These are phyloP conservation scores for Colletotrichum phormii DNA, from an alignment of 2,329 filamentous ascomycete species.

Conservation along the genomic window DNA sequence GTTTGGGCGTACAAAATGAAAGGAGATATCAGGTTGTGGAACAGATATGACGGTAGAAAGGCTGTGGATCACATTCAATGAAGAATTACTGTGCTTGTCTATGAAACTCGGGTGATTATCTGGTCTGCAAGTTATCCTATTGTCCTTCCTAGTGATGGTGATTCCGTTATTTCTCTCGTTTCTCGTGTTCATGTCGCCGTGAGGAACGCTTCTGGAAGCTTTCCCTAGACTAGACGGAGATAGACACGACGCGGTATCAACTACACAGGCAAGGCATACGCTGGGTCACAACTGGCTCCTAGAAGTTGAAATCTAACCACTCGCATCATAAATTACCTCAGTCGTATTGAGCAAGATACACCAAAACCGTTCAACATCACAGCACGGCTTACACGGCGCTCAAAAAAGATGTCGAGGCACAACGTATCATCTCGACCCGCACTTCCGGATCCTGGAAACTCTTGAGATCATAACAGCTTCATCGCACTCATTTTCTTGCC, in stretches of 20 bases:
- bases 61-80: not conserved
- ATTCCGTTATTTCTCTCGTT: not conserved
- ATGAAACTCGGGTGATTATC: not conserved
- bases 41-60: slow-evolving; percentile 5
- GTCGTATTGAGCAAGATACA: not conserved
- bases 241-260: not conserved
- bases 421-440: not conserved
- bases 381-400: not conserved
- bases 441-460: not conserved
- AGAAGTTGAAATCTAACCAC: not conserved
- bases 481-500: not conserved
- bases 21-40: slow-evolving; percentile 14
- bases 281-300: not conserved
- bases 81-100: not conserved
- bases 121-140: not conserved
- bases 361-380: not conserved
- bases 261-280: too few relatives aligned
- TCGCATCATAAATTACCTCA: not conserved
- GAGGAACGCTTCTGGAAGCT: too few relatives aligned
- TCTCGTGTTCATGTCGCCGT: too few relatives aligned
- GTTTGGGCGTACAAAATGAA: slow-evolving; percentile 33
- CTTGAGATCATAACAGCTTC: not conserved
- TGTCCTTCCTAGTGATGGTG: too few relatives aligned
- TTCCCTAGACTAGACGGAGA: too few relatives aligned
- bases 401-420: not conserved